Percentiles rank a stretch among this genome's conserved stretches.
phyloP scores from a whole-genome alignment of 106 monocot genomes.

The Triglochin maritima region DNA sequence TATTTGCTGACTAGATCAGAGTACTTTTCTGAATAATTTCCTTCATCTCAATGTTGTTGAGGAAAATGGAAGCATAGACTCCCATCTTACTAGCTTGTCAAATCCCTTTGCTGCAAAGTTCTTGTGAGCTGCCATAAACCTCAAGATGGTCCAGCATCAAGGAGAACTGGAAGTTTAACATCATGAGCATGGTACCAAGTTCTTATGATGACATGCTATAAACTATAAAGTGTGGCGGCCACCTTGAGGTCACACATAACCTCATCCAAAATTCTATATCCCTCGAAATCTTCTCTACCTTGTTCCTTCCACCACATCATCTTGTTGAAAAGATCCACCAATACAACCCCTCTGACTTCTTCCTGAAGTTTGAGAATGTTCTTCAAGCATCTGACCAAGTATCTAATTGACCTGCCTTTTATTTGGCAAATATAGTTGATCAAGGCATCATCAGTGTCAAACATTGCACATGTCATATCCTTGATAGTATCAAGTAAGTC shows the following conservation, averaged over 20 bases:
- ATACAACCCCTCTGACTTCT: conserved; percentile 7
- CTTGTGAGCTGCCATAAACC: too few species aligned
- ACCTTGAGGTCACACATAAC: conserved; percentile 15
- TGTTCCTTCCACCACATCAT: conserved; percentile 42
- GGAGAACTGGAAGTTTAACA: too few species aligned
- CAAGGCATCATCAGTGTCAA: conserved; percentile 33
- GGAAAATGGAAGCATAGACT: too few species aligned
- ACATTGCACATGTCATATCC: conserved; percentile 38
- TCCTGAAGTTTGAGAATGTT: conserved; percentile 10
- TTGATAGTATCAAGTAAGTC: conserved; percentile 46
- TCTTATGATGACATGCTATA: too few species aligned
- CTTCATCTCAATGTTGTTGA: too few species aligned
- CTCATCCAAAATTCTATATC: conserved; percentile 29
- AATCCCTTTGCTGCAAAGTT: too few species aligned
- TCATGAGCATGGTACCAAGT: too few species aligned
- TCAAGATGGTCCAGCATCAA: too few species aligned
- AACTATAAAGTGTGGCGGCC: not conserved
- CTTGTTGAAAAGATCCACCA: conserved; percentile 43
- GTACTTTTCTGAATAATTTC: too few species aligned
- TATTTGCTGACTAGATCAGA: too few species aligned
- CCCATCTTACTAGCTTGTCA: too few species aligned
- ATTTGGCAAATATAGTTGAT: conserved; percentile 37
- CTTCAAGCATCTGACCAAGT: conserved; percentile 48
- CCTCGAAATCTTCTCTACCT: conserved; percentile 25
- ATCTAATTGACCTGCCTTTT: conserved; percentile 37